Evolutionary conservation across 2,329 filamentous ascomycete species (phyloP).

Genomic region (Purpureocillium takamizusanense): DNA sequence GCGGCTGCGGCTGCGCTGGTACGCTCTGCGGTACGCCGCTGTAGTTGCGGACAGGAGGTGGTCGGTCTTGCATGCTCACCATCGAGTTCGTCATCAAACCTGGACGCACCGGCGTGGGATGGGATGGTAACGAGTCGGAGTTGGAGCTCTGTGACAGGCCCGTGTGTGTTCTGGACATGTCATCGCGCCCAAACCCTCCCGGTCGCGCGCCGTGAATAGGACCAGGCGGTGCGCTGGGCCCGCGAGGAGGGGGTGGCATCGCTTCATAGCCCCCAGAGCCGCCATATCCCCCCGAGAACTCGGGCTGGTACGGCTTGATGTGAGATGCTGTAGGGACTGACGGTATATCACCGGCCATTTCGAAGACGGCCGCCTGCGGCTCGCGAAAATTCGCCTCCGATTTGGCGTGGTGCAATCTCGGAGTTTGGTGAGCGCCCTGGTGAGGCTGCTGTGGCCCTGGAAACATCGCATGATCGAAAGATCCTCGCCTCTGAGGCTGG

Average conservation of each 20-base stretch:
- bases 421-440: slow-evolving; percentile 39
- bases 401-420: slow-evolving; percentile 49
- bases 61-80: slow-evolving; percentile 46
- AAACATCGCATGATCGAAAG: slow-evolving; percentile 40
- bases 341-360: slow-evolving; percentile 58
- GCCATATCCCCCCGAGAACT: slow-evolving; percentile 13
- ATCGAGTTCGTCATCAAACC: slow-evolving; percentile 52
- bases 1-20: slow-evolving; percentile 12
- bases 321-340: slow-evolving; percentile 41
- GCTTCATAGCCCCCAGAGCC: slow-evolving; percentile 15
- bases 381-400: slow-evolving; percentile 60
- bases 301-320: slow-evolving; percentile 18
- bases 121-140: slow-evolving; percentile 43
- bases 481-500: slow-evolving; percentile 24
- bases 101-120: slow-evolving; percentile 54
- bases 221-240: slow-evolving; percentile 22
- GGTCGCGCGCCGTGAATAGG: slow-evolving; percentile 4
- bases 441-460: slow-evolving; percentile 32
- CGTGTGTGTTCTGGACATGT: slow-evolving; percentile 12
- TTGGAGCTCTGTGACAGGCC: slow-evolving; percentile 22
- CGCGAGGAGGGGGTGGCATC: slow-evolving; percentile 16
- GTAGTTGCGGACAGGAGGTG: slow-evolving; percentile 50
- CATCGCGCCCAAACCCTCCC: neutral
- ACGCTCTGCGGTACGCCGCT: slow-evolving; percentile 31
- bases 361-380: slow-evolving; percentile 61